Conservation (phyloP, 257 asterid genomes). For the Ballota nigra region DNA sequence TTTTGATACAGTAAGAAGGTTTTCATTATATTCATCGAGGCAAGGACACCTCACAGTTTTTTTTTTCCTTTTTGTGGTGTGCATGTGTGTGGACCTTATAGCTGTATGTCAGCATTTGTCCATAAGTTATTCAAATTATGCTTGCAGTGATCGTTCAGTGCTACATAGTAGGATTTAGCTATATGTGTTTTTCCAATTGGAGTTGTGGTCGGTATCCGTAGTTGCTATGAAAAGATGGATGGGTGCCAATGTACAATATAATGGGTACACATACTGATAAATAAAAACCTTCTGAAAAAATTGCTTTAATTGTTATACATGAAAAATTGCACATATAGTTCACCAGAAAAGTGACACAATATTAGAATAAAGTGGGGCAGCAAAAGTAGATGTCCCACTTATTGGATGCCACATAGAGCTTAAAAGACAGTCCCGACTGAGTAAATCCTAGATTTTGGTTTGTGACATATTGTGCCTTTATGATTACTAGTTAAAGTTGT, state of each 20-base stretch:
- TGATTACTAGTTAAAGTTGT: slow-evolving; percentile 6
- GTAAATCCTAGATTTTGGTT: not conserved
- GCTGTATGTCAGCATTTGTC: slow-evolving; percentile 7
- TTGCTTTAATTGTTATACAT: slow-evolving; percentile 3
- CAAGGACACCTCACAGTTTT: not conserved
- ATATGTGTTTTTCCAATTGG: not conserved
- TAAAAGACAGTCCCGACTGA: slow-evolving; percentile 12
- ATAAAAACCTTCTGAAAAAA: not conserved
- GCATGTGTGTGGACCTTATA: not conserved
- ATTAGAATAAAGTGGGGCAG: not conserved
- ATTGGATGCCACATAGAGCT: not conserved
- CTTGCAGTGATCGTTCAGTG: not conserved
- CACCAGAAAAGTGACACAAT: slow-evolving; percentile 5
- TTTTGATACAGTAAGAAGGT: slow-evolving; percentile 10
- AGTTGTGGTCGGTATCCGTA: slow-evolving; percentile 7
- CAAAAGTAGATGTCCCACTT: slow-evolving; percentile 5
- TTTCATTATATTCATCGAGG: slow-evolving; percentile 7
- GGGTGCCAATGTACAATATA: not conserved
- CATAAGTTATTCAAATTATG: not conserved
- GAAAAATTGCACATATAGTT: not conserved
- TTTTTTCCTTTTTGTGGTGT: not conserved
- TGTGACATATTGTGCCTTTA: slow-evolving; percentile 6
- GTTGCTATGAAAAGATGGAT: slow-evolving; percentile 13
- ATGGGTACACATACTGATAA: not conserved
- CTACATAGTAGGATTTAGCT: not conserved